These are phyloP conservation scores for Ogataea pignaliae DNA, from an alignment of 805 yeast genomes.

Conservation along the genomic window DNA sequence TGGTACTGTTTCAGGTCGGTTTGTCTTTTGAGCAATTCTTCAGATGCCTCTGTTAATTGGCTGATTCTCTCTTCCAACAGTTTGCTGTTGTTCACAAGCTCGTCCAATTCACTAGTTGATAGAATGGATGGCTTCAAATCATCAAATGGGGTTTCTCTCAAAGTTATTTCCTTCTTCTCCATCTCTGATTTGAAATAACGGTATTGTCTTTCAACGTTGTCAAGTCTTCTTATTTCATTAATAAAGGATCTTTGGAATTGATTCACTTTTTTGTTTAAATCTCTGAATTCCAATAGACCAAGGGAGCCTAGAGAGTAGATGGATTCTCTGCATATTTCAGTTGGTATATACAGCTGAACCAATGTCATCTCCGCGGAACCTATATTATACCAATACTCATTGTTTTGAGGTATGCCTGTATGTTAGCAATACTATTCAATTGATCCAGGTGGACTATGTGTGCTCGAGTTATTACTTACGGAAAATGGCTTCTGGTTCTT, in stretches of 20 bases:
- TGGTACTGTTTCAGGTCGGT: constrained; percentile 68
- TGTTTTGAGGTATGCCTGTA: not conserved
- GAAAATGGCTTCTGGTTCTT: constrained; percentile 27
- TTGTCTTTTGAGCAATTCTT: constrained; percentile 57
- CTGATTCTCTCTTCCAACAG: constrained; percentile 68
- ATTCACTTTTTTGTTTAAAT: constrained; percentile 76
- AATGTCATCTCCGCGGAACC: constrained; percentile 97
- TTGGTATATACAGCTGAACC: constrained; percentile 86
- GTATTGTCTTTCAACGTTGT: constrained; percentile 84
- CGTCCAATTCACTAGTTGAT: constrained; percentile 56
- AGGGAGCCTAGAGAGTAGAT: constrained; percentile 82
- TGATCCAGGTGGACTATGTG: not conserved
- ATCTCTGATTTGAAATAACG: constrained; percentile 50
- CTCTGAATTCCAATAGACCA: constrained; percentile 85
- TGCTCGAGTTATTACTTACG: constrained; percentile 17
- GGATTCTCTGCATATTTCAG: constrained; percentile 83
- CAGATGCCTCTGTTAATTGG: constrained; percentile 67
- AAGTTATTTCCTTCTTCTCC: constrained; percentile 31
- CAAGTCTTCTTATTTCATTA: constrained; percentile 76
- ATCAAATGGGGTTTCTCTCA: constrained; percentile 20
- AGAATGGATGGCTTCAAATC: constrained; percentile 18
- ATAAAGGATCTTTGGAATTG: constrained; percentile 91
- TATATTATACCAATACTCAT: not conserved
- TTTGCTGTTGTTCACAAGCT: constrained; percentile 55
- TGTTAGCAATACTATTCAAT: constrained; percentile 2